Base-by-base conservation (phyloP, 2,329 filamentous ascomycete genomes). In the Colletotrichum spaethianum region DNA sequence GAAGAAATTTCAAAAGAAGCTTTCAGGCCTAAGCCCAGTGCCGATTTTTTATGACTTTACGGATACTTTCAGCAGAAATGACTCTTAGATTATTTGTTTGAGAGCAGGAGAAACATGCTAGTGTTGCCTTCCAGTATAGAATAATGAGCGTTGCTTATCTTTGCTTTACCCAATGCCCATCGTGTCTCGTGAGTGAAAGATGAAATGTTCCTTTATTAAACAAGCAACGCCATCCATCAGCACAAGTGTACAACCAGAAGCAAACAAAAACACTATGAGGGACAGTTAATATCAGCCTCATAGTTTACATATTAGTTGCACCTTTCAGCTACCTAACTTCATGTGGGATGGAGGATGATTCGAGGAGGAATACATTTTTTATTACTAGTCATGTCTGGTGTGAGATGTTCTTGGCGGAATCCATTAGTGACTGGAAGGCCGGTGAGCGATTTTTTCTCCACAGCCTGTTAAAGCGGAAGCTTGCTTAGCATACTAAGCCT, bases 1-100 rank as follows among this genome's bases (percentile, higher is more conserved):
- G 26, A n/a, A 68, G 12, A 23, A 72, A 63, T 16, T 53, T 64
- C 33, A 55, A 59, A 65, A 63, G 38, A 9, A 31, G 9, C 2
- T 63, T 63, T 20, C 28, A 42, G 48, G 61, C 61, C 5, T 63
- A 63, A 36, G 6, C 14, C 18, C 11, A 4, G 6, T 16, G 16
- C 6, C 42, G 46, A 36, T 36, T 36, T 36, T 36, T 36, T 2
- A 9, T 36, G 8, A 2, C 18, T 14, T 11, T 20, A n/a, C n/a
- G n/a, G n/a, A 63, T 63, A 52, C 16, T 7, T 36, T 36, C 6
- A 4, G 28, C 23, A 7, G 2, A 14, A 11, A 4, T 4, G 33
- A 36, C 1, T 36, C 23, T 46, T 31, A 26, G 18, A 2, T 4
- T 7, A 18, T 18, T 8, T 3, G 20, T 20, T 55, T n/a, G 2